phyloP scores from a whole-genome alignment of 1,284 basidiomycete genomes.

The Peniophora sp. region DNA sequence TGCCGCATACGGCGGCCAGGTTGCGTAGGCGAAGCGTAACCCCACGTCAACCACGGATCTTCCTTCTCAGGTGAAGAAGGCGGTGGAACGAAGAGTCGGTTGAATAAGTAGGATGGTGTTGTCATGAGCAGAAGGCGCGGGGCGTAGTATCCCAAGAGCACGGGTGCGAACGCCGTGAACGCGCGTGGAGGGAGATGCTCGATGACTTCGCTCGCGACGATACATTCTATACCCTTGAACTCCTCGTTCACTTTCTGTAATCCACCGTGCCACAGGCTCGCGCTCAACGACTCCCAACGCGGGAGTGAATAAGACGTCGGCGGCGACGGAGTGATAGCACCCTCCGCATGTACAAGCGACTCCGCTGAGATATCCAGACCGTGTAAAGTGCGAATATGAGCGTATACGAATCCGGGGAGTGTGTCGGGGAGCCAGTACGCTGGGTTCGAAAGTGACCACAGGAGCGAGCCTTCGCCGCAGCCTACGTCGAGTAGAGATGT shows the following conservation, averaged over 20 bases:
- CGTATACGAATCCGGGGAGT: conserved; percentile 27
- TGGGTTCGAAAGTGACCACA: neutral
- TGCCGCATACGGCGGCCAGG: conserved; percentile 79
- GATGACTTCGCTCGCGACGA: conserved; percentile 85
- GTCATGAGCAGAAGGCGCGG: conserved; percentile 79
- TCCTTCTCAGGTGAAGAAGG: conserved; percentile 23
- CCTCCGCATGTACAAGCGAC: conserved; percentile 31
- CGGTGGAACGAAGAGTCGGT: conserved; percentile 74
- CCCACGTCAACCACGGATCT: conserved; percentile 21
- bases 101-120: conserved; percentile 88
- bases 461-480: conserved; percentile 1
- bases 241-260: conserved; percentile 70
- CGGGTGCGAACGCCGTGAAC: conserved; percentile 72
- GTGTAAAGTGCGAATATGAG: conserved; percentile 51
- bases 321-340: conserved; percentile 39
- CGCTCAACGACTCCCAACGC: conserved; percentile 72
- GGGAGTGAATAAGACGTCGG: conserved; percentile 10
- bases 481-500: neutral
- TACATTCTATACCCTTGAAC: conserved; percentile 73
- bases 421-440: neutral
- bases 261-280: conserved; percentile 78
- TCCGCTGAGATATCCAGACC: conserved; percentile 58
- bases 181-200: conserved; percentile 76
- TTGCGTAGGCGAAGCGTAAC: conserved; percentile 65
- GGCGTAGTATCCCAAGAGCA: conserved; percentile 78